Conservation (phyloP, 805 yeast genomes). For the Yamadazyma philogaea region DNA sequence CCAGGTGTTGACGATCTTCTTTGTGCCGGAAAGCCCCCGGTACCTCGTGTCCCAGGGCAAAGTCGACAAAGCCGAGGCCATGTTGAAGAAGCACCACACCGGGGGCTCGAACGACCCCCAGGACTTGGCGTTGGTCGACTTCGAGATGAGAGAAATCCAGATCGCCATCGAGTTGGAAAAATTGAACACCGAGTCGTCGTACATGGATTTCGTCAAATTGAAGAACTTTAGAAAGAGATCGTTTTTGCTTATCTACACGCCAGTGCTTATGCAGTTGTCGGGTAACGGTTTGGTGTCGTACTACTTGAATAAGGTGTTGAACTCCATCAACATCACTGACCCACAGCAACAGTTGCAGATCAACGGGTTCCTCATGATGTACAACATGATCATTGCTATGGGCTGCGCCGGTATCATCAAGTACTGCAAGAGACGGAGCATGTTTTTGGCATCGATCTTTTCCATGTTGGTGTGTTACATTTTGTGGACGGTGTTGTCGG, state of each 20-base stretch:
- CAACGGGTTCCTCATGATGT: conserved; percentile 50
- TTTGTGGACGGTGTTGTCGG: conserved; percentile 25
- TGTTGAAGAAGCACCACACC: conserved; percentile 41
- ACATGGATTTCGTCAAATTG: conserved; percentile 9
- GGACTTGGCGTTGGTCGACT: conserved; percentile 14
- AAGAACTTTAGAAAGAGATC: conserved; percentile 11
- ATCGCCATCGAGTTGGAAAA: conserved; percentile 15
- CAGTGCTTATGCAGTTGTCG: conserved; percentile 22
- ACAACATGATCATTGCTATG: conserved; percentile 36
- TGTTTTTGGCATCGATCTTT: conserved; percentile 24
- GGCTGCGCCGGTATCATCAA: conserved; percentile 16
- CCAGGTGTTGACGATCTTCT: conserved; percentile 34
- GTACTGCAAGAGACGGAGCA: conserved; percentile 25
- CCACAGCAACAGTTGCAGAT: conserved; percentile 43
- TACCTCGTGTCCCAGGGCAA: conserved; percentile 40
- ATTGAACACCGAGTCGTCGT: conserved; percentile 10
- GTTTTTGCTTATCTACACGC: conserved; percentile 9
- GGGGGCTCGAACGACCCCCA: conserved; percentile 24
- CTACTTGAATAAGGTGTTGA: conserved; percentile 48
- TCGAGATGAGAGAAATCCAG: conserved; percentile 17
- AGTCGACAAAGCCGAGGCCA: conserved; percentile 39
- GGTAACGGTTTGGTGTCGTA: conserved; percentile 54
- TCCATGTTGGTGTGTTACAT: conserved; percentile 26
- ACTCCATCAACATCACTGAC: conserved; percentile 52
- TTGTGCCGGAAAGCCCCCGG: conserved; percentile 52